Base-by-base conservation (phyloP, 805 yeast species). In the Lipomyces oligophaga region DNA sequence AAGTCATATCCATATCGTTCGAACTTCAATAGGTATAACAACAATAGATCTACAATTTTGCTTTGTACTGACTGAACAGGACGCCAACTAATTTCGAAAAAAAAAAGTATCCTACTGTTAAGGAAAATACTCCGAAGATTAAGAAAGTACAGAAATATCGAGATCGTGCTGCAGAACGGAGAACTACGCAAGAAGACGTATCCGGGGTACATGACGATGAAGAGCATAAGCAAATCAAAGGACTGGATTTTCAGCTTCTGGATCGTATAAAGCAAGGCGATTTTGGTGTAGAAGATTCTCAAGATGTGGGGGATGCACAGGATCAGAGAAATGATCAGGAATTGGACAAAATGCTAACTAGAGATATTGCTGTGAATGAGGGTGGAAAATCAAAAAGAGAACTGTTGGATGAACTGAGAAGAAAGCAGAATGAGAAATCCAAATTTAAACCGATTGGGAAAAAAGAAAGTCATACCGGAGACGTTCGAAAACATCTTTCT, bases 141-240 rank as follows among this genome's bases (percentile, higher is more conserved):
- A 26, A 35, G n/a, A 39, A 22, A 6, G 37, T 30, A 18, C 41
- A 33, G 21, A 25, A 21, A 21, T 50, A 50, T 34, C 45, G 55
- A 3, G 55, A 50, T 18, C 48, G 55, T 16, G 53, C 55, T 8
- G 34, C 43, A 10, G 55, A 50, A 35, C 48, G 52, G 7, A 43
- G 52, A n/a, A n/a, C n/a, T n/a, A n/a, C n/a, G n/a, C n/a, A n/a
- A n/a, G 8, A 31, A 35, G 10, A 39, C 45, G 6, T 18, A 16
- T 20, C 2, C 16, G 27, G 19, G 5, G 34, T 24, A 1, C 21
- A 24, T 3, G 32, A 28, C 7, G 34, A 35, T 5, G 26, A 33
- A 16, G 38, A 31, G 24, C 28, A 19, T 5, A 36, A 32, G 24
- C 21, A 34, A 16, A 7, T 6, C 19, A 34, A 34, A 19, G 40